A percentile compares a stretch with the other conserved stretches of the same genome.
Evolutionary conservation across 495 filamentous ascomycete species (phyloP).

Genomic region (Penicillium atrosanguineum): DNA sequence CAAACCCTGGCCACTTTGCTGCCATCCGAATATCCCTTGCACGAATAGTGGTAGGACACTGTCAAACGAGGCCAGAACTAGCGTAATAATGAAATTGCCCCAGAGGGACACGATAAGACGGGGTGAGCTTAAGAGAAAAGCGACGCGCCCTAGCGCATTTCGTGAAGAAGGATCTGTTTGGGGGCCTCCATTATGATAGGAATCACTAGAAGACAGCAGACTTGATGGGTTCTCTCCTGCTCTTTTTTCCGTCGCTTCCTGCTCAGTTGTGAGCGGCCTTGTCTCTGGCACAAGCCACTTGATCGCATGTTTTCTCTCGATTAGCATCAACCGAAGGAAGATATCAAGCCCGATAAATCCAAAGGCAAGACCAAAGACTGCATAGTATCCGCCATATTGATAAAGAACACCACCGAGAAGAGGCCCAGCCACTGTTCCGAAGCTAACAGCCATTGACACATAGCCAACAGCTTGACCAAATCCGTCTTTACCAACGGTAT

Average conservation of each 20-base stretch:
- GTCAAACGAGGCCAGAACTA: constrained; percentile 48
- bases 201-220: background rate
- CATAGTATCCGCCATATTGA: constrained; percentile 64
- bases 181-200: background rate
- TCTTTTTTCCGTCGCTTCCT: too few species aligned
- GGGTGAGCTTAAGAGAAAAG: constrained; percentile 53
- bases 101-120: constrained; percentile 57
- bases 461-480: constrained; percentile 76
- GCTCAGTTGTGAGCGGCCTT: background rate
- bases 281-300: constrained; percentile 49
- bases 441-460: constrained; percentile 64
- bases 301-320: constrained; percentile 73
- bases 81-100: constrained; percentile 50
- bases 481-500: constrained; percentile 67
- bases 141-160: constrained; percentile 20
- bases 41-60: constrained; percentile 66
- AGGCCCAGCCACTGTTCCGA: constrained; percentile 69
- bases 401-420: constrained; percentile 79
- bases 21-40: constrained; percentile 62
- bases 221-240: background rate
- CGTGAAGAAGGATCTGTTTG: constrained; percentile 28
- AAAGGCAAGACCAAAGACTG: constrained; percentile 72
- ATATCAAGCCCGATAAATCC: constrained; percentile 68
- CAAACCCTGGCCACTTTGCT: constrained; percentile 67
- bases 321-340: constrained; percentile 62